Evolutionary conservation across 1,284 basidiomycete species (phyloP).

Genomic region (Heterobasidion annosum): DNA sequence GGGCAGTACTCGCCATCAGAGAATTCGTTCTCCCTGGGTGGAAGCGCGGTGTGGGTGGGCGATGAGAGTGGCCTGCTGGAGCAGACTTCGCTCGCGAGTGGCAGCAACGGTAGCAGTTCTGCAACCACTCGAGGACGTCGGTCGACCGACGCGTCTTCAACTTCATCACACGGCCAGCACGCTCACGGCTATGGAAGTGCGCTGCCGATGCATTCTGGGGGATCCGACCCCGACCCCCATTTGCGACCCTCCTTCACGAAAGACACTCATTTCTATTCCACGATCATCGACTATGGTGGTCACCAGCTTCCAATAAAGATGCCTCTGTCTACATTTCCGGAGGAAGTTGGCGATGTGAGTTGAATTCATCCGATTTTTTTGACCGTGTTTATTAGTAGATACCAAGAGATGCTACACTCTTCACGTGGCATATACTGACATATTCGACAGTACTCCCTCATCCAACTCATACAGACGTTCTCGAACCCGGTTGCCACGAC

Average conservation of each 20-base stretch:
- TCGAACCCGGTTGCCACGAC: slow-evolving; percentile 58
- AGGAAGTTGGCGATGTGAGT: slow-evolving; percentile 93
- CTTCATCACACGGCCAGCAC: slow-evolving; percentile 41
- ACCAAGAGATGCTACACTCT: slow-evolving; percentile 2
- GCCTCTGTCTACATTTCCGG: slow-evolving; percentile 78
- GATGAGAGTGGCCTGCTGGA: slow-evolving; percentile 46
- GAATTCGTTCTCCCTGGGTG: slow-evolving; percentile 61
- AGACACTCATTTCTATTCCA: slow-evolving; percentile 93
- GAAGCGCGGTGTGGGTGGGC: slow-evolving; percentile 72
- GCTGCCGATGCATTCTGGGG: slow-evolving; percentile 12
- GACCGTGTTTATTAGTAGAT: not conserved
- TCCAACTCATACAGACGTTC: slow-evolving; percentile 85
- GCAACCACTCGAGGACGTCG: slow-evolving; percentile 38
- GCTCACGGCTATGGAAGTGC: slow-evolving; percentile 2
- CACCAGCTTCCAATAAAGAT: slow-evolving; percentile 81
- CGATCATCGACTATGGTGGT: slow-evolving; percentile 72
- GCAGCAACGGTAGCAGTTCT: slow-evolving; percentile 10
- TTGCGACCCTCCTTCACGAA: slow-evolving; percentile 39
- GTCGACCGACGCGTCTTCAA: slow-evolving; percentile 65
- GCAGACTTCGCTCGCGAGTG: slow-evolving; percentile 12
- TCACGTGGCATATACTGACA: slow-evolving; percentile 9
- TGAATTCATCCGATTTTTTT: not conserved
- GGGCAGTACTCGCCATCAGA: slow-evolving; percentile 51
- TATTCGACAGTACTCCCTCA: slow-evolving; percentile 75
- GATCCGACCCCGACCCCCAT: slow-evolving; percentile 13